Base-by-base conservation (phyloP, 2,329 filamentous ascomycete genomes). In the Cladosporium cucumerinum region DNA sequence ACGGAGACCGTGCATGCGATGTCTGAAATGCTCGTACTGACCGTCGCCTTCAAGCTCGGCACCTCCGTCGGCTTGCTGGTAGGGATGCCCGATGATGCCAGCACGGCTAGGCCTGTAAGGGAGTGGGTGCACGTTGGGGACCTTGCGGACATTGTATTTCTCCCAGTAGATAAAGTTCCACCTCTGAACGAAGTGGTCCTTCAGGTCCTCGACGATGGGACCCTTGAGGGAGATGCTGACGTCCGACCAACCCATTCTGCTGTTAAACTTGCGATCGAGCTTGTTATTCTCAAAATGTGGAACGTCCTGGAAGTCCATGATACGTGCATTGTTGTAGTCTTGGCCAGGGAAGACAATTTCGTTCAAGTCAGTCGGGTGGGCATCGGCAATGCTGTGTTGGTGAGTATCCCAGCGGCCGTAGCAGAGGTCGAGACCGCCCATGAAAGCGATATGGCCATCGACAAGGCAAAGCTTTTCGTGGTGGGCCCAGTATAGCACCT, bases 161-260 rank as follows among this genome's bases (percentile, higher is more conserved):
- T 90, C 87, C 64, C 87, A 84, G 69, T 87, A 96, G 69, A 97
- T 93, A 74, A 91, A 96, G 79, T 97, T 97, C 92, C 93, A 97
- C 71, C 93, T 83, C 73, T 96, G 89, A 1, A 87, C 84, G 72
- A 97, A 97, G 75, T 97, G 92, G 5, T 85, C 84, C 34, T 87
- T 82, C 34, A 97, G 81, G 75, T 91, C 92, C 67, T 89, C 82
- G 0, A 94, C 88, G 11, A 92, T 89, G 0, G 88, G 88, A 0
- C 93, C 93, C 16, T 84, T 84, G 65, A 97, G 76, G 70, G 87
- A 92, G 64, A 97, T 82, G 12, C 90, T 88, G 65, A 97, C 86
- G 77, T 97, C 93, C 16, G 90, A 92, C 93, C 93, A 97, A 23
- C 93, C 93, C 92, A 97, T 97, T 66, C 93, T 86, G 2, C 91